A percentile compares a stretch with the other conserved stretches of the same genome.
phyloP scores from a whole-genome alignment of 441 rosid species.

The Brassica hybrid region DNA sequence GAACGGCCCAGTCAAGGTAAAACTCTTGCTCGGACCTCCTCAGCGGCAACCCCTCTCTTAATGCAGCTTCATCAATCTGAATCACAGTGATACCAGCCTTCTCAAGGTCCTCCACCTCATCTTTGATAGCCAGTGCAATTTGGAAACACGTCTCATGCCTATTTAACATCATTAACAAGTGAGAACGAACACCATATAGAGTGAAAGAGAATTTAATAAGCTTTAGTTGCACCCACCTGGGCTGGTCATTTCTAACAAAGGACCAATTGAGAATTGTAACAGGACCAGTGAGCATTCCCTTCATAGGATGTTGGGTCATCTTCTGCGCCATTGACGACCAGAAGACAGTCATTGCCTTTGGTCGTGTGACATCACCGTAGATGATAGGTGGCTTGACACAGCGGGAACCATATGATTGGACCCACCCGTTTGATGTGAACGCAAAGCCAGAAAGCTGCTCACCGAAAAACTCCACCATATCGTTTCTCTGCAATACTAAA shows the following conservation, averaged over 20 bases:
- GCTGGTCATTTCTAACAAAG: conserved; percentile 69
- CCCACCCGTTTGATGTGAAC: conserved; percentile 73
- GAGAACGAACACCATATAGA: conserved; percentile 14
- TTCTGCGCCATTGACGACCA: conserved; percentile 73
- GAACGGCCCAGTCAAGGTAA: conserved; percentile 94
- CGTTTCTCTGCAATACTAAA: conserved; percentile 68
- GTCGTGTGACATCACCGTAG: conserved; percentile 69
- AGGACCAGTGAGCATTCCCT: conserved; percentile 78
- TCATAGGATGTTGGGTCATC: conserved; percentile 69
- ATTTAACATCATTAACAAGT: conserved; percentile 28
- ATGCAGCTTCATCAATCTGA: conserved; percentile 90
- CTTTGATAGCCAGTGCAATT: conserved; percentile 90
- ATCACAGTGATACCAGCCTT: conserved; percentile 75
- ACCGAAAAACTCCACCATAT: conserved; percentile 73
- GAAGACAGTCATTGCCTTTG: conserved; percentile 72
- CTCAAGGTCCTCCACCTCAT: conserved; percentile 91
- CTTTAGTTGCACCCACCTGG: conserved; percentile 52
- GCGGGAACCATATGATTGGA: conserved; percentile 71
- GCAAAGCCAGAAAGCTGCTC: conserved; percentile 77
- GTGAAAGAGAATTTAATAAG: conserved; percentile 13
- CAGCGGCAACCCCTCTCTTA: conserved; percentile 80
- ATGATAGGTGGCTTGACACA: conserved; percentile 76
- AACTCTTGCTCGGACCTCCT: conserved; percentile 80
- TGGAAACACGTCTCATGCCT: conserved; percentile 88
- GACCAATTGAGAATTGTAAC: conserved; percentile 77